Evolutionary conservation across 1,139 yeast species (phyloP).

Genomic region (Suhomyces bolitotheri): DNA sequence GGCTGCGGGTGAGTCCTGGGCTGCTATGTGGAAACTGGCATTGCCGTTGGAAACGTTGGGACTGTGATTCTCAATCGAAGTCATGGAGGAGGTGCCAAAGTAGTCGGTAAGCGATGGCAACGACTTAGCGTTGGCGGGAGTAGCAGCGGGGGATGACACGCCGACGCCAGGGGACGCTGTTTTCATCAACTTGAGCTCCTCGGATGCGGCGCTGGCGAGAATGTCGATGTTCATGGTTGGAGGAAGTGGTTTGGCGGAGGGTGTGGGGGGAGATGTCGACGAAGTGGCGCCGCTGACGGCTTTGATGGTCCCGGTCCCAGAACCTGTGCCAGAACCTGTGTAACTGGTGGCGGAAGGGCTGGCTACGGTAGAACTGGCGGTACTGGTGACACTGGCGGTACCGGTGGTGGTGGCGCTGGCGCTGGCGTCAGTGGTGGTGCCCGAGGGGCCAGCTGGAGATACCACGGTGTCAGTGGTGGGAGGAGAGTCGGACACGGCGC

Average conservation of each 20-base stretch:
- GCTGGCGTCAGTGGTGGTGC: neutral
- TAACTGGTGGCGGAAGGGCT: neutral
- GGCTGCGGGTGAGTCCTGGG: conserved; percentile 1
- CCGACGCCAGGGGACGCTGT: conserved; percentile 13
- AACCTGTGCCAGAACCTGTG: no score
- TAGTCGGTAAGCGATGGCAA: conserved; percentile 66
- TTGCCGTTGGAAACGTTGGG: conserved; percentile 7
- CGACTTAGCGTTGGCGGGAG: conserved; percentile 44
- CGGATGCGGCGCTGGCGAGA: conserved; percentile 79
- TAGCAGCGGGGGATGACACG: neutral
- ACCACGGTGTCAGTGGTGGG: neutral
- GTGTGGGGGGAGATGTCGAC: conserved; percentile 6
- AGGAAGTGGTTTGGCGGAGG: conserved; percentile 4
- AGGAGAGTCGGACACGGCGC: neutral
- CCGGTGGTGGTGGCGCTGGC: conserved; percentile 8
- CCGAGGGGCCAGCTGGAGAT: conserved; percentile 2
- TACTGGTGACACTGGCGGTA: neutral
- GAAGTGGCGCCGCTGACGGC: neutral
- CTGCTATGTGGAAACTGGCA: conserved; percentile 10
- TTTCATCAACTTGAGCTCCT: conserved; percentile 62
- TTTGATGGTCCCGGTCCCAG: no score
- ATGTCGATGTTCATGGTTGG: conserved; percentile 49
- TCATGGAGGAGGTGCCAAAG: conserved; percentile 28
- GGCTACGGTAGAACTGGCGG: neutral
- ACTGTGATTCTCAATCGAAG: neutral